These are phyloP conservation scores for Geotrichum candidum DNA, from an alignment of 1,139 yeast genomes.

Conservation along the genomic window DNA sequence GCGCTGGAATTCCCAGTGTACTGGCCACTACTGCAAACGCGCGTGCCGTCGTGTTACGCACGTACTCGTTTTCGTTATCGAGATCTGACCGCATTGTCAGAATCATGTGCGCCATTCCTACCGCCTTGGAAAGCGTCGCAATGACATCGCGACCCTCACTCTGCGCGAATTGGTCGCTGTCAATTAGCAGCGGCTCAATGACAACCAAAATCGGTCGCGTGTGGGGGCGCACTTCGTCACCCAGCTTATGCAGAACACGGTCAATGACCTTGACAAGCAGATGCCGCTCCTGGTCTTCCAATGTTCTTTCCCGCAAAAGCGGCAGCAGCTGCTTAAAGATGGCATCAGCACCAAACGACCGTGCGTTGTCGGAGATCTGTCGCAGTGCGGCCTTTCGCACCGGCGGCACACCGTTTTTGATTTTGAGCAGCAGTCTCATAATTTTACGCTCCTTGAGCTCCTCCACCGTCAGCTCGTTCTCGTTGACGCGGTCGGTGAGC, in stretches of 20 bases:
- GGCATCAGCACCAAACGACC: conserved; percentile 60
- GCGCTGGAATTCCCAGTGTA: conserved; percentile 63
- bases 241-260: conserved; percentile 59
- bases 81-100: conserved; percentile 75
- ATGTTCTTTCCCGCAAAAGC: conserved; percentile 58
- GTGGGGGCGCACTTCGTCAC: conserved; percentile 62
- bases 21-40: conserved; percentile 82
- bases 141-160: conserved; percentile 77
- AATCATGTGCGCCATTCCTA: conserved; percentile 75
- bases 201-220: conserved; percentile 69
- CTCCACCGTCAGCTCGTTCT: conserved; percentile 40
- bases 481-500: conserved; percentile 41
- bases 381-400: conserved; percentile 68
- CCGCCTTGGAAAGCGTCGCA: conserved; percentile 68
- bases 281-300: conserved; percentile 83
- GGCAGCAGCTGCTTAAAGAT: conserved; percentile 70
- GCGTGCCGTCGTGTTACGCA: conserved; percentile 70
- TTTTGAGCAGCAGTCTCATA: conserved; percentile 56
- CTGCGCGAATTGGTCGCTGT: conserved; percentile 68
- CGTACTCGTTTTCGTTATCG: conserved; percentile 76
- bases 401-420: conserved; percentile 72
- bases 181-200: conserved; percentile 72
- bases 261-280: conserved; percentile 70
- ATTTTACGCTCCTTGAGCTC: conserved; percentile 59
- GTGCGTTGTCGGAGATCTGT: conserved; percentile 58